phyloP scores from a whole-genome alignment of 192 early-diverging fungal genomes.

The Neocallimastix lanati region DNA sequence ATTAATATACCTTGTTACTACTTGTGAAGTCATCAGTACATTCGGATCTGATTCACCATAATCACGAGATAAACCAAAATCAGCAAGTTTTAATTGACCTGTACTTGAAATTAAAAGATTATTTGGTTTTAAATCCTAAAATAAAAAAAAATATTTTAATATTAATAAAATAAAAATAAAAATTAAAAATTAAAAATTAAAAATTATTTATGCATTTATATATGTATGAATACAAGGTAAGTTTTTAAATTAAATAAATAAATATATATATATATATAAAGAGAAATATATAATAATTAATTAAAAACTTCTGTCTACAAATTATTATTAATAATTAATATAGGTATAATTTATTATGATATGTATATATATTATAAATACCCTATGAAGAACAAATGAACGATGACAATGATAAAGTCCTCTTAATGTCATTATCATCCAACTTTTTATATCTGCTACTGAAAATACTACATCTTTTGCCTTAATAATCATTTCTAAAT shows the following conservation, averaged over 20 bases:
- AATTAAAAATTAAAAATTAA: too few relatives aligned
- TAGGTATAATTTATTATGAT: too few relatives aligned
- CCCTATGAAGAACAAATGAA: conserved; percentile 76
- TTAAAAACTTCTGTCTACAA: too few relatives aligned
- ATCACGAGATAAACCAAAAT: conserved; percentile 97
- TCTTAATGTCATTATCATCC: conserved; percentile 91
- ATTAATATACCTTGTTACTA: conserved; percentile 53
- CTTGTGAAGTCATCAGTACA: conserved; percentile 64
- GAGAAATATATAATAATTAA: too few relatives aligned
- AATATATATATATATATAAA: too few relatives aligned
- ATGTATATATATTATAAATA: conserved; percentile 5
- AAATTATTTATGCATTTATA: too few relatives aligned
- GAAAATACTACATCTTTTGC: conserved; percentile 75
- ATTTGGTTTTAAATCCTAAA: conserved; percentile 71
- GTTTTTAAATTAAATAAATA: too few relatives aligned
- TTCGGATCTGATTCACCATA: conserved; percentile 70
- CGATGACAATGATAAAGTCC: conserved; percentile 83
- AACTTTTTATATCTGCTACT: conserved; percentile 83
- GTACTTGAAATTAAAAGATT: conserved; percentile 62
- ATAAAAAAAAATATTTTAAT: neutral
- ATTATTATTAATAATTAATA: too few relatives aligned
- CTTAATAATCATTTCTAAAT: conserved; percentile 92
- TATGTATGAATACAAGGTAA: too few relatives aligned
- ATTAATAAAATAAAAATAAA: too few relatives aligned
- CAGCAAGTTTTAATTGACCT: conserved; percentile 87